Evolutionary conservation across 1,139 yeast species (phyloP).

Genomic region (Saccharomyces pastorianus): DNA sequence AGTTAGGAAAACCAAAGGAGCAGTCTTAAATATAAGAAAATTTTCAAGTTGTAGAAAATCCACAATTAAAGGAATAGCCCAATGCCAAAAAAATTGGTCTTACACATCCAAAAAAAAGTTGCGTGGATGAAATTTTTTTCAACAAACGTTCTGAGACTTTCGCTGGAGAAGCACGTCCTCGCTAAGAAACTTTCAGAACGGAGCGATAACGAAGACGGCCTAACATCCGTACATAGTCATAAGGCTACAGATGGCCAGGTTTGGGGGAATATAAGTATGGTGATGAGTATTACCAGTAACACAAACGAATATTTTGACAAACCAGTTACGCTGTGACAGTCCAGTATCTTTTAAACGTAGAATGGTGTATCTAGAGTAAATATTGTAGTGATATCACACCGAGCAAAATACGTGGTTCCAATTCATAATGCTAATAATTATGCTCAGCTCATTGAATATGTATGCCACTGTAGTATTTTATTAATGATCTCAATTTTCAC

Average conservation of each 20-base stretch:
- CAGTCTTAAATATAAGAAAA: conserved; percentile 4
- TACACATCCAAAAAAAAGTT: neutral
- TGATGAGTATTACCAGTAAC: neutral
- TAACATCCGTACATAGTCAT: conserved; percentile 11
- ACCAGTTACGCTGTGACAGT: neutral
- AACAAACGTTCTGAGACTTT: conserved; percentile 20
- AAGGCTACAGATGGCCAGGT: neutral
- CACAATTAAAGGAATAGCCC: neutral
- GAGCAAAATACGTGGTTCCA: conserved; percentile 2
- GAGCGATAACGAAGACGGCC: conserved; percentile 8
- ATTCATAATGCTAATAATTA: neutral
- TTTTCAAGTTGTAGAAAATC: neutral
- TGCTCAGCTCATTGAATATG: neutral
- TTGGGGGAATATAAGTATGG: neutral
- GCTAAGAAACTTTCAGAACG: conserved; percentile 16
- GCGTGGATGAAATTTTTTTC: conserved; percentile 8
- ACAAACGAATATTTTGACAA: neutral
- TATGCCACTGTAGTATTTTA: neutral
- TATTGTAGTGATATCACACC: neutral
- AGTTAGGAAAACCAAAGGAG: neutral
- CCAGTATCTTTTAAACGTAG: neutral
- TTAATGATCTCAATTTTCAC: conserved; percentile 2
- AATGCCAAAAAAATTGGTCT: neutral
- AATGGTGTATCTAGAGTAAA: no score
- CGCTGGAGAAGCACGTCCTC: conserved; percentile 15